A percentile compares a stretch with the other conserved stretches of the same genome.
These are phyloP conservation scores for Coemansia sp. DNA, from an alignment of 192 early-diverging fungal genomes.

Conservation along the genomic window DNA sequence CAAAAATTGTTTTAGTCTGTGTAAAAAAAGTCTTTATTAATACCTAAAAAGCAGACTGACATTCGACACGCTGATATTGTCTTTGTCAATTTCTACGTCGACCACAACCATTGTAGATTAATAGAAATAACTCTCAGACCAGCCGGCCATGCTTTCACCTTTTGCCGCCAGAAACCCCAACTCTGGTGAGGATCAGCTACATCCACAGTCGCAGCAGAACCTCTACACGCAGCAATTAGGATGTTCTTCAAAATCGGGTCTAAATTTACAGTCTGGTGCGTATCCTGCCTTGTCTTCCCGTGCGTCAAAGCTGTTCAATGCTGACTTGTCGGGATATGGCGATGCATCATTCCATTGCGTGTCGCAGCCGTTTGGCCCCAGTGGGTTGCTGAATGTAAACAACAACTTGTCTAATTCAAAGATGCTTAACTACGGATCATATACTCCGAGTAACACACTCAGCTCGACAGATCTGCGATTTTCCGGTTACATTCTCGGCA, in stretches of 20 bases:
- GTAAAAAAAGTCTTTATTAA: neutral
- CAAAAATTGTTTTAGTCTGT: neutral
- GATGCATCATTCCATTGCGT: neutral
- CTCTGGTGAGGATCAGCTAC: neutral
- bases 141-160: conserved; percentile 13
- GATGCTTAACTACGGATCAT: conserved; percentile 7
- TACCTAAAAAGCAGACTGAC: neutral
- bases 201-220: conserved; percentile 1
- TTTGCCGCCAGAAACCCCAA: conserved; percentile 4
- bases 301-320: conserved; percentile 1
- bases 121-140: neutral
- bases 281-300: conserved; percentile 14
- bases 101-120: neutral
- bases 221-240: conserved; percentile 9
- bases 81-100: neutral
- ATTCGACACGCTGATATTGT: neutral
- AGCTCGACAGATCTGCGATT: conserved; percentile 44
- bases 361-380: conserved; percentile 11
- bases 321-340: neutral
- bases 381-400: conserved; percentile 9
- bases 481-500: conserved; percentile 41
- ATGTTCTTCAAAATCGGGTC: neutral
- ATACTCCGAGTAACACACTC: conserved; percentile 20
- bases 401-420: conserved; percentile 1
- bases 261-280: neutral